A percentile compares a stretch with the other conserved stretches of the same genome.
Evolutionary conservation across 2,329 filamentous ascomycete species (phyloP).

Genomic region (Graphilbum sp.): DNA sequence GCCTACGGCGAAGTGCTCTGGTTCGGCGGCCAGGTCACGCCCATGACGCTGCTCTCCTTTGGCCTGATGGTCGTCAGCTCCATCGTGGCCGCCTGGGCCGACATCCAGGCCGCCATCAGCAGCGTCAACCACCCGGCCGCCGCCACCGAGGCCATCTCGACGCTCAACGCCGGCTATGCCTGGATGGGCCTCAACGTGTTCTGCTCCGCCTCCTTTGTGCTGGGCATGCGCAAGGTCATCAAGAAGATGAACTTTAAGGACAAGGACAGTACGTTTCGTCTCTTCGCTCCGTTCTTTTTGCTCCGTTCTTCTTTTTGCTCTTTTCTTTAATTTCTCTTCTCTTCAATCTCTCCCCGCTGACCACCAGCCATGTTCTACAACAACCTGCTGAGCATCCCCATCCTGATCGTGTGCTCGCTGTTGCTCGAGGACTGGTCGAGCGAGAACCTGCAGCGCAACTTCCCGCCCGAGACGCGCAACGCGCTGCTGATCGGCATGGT

Average conservation of each 20-base stretch:
- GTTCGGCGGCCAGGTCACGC: constrained; percentile 87
- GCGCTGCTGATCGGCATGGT: constrained; percentile 75
- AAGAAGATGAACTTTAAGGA: constrained; percentile 99
- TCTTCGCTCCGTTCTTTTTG: background rate
- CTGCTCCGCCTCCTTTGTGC: constrained; percentile 76
- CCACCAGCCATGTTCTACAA: constrained; percentile 94
- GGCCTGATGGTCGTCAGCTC: constrained; percentile 94
- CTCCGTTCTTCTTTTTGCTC: background rate
- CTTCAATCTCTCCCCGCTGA: too few relatives aligned
- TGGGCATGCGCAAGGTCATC: constrained; percentile 95
- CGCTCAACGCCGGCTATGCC: constrained; percentile 83
- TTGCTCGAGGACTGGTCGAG: constrained; percentile 84
- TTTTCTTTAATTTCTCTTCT: background rate
- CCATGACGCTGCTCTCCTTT: constrained; percentile 80
- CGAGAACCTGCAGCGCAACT: constrained; percentile 71
- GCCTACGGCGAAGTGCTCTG: constrained; percentile 96
- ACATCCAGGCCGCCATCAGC: constrained; percentile 72
- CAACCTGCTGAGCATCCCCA: constrained; percentile 90
- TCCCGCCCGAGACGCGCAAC: constrained; percentile 67
- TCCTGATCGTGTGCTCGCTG: constrained; percentile 68
- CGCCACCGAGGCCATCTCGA: constrained; percentile 63
- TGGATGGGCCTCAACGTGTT: constrained; percentile 98
- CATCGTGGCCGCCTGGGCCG: constrained; percentile 89
- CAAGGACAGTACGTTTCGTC: constrained; percentile 70
- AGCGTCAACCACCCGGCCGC: constrained; percentile 40